Conservation (phyloP, 2,329 filamentous ascomycete species). For the Taxawa tesnikishii region DNA sequence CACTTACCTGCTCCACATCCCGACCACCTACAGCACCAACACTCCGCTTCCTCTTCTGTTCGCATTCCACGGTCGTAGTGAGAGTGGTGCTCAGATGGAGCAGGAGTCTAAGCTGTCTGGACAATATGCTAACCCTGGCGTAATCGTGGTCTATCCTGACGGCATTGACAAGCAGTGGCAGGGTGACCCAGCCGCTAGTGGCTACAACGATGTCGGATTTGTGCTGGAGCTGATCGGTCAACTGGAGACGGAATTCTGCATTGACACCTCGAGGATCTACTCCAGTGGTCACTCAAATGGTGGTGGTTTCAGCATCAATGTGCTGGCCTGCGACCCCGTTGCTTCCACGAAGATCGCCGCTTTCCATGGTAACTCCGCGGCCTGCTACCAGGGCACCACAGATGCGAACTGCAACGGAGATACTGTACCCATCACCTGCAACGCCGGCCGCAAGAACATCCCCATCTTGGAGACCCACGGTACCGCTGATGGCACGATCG, state of each 20-base stretch:
- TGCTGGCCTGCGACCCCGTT: conserved; percentile 32
- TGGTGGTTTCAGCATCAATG: conserved; percentile 34
- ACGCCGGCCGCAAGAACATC: conserved; percentile 15
- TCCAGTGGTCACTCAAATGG: conserved; percentile 40
- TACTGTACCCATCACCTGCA: conserved; percentile 14
- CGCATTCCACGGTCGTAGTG: conserved; percentile 34
- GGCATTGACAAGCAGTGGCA: conserved; percentile 26
- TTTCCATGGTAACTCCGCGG: conserved; percentile 37
- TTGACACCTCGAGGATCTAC: conserved; percentile 31
- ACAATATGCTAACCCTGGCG: conserved; percentile 28
- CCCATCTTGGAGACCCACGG: conserved; percentile 35
- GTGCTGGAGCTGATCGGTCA: conserved; percentile 27
- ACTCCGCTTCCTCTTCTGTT: conserved; percentile 30
- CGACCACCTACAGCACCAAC: conserved; percentile 24
- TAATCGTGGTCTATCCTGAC: conserved; percentile 33
- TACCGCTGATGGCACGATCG: conserved; percentile 26
- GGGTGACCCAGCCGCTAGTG: conserved; percentile 27
- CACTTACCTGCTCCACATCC: conserved; percentile 25
- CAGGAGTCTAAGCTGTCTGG: conserved; percentile 34
- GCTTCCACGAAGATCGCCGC: conserved; percentile 34
- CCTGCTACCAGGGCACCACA: conserved; percentile 26
- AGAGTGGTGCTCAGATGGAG: conserved; percentile 26
- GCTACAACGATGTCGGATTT: conserved; percentile 31
- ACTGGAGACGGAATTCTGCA: conserved; percentile 27
- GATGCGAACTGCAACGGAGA: conserved; percentile 8